Evolutionary conservation across 2,329 filamentous ascomycete species (phyloP), one percentile per base, ranked within the genome.

Genomic region (Periglandula ipomoeae): DNA sequence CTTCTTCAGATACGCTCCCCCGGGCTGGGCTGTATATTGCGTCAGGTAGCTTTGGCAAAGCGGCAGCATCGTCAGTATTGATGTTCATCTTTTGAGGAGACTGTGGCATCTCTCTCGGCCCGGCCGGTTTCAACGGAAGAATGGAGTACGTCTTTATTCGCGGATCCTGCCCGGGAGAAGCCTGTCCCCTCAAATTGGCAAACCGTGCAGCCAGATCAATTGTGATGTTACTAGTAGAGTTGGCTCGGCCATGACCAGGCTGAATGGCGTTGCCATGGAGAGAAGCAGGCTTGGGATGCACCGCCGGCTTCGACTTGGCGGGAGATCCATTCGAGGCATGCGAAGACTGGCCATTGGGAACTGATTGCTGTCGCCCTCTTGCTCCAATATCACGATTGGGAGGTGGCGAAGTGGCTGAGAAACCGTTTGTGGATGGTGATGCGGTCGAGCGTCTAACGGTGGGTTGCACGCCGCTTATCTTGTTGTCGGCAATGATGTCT

Each of bases 11-110:
- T 4, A 84, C 72, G 49, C 81, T 85, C 24, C 86, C 87, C 30
- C 85, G 75, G 1, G 83, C 83, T n/a, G 86, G 86, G 57, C 82
- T 89, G 59, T 89, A 90, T 4, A 87, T 86, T 7, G 86, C 84
- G 58, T 83, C 84, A 1, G 86, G 86, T 41, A 84, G 67, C 61
- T 85, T 85, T 10, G 85, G 85, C 59, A 89, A 68, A 15, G 71
- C 72, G 10, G 77, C 62, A n/a, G 74, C 61, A 23, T 70, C 77
- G 42, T 78, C 69, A 1, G 81, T 56, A 3, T 72, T 70, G 9
- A 78, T 60, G 45, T 70, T 71, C 1, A 70, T 67, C 39, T 71
- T 70, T 17, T 65, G 60, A 4, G 62, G 55, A 30, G 52, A 38
- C 23, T 65, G 61, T 5, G 74, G 74, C 73, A 81, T 80, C 10